phyloP scores from a whole-genome alignment of 805 yeast species.

The Wickerhamiella vanderwaltii region DNA sequence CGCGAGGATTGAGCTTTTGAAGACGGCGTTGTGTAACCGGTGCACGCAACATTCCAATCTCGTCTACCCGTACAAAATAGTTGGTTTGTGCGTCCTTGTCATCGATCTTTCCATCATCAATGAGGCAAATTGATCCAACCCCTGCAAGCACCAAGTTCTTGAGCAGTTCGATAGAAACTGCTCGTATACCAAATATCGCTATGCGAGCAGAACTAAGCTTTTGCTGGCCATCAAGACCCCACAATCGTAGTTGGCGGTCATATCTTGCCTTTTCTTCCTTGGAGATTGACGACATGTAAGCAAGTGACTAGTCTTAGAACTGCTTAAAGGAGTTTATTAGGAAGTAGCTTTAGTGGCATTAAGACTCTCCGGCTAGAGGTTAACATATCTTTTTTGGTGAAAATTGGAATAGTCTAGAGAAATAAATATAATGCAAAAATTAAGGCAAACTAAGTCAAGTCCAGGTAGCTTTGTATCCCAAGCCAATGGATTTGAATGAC shows the following conservation, averaged over 20 bases:
- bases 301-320: too few relatives aligned
- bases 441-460: too few relatives aligned
- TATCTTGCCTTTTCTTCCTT: conserved; percentile 28
- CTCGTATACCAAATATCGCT: conserved; percentile 45
- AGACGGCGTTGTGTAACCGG: conserved; percentile 32
- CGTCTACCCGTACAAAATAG: conserved; percentile 50
- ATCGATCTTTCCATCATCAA: conserved; percentile 43
- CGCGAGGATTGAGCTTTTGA: conserved; percentile 55
- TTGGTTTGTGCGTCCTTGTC: conserved; percentile 62
- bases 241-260: conserved; percentile 78
- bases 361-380: too few relatives aligned
- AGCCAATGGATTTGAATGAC: background rate
- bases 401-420: too few relatives aligned
- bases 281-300: conserved; percentile 11
- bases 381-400: too few relatives aligned
- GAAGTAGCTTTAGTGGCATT: too few relatives aligned
- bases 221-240: conserved; percentile 72
- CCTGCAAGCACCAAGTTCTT: conserved; percentile 87
- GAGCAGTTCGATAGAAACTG: conserved; percentile 46
- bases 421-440: too few relatives aligned
- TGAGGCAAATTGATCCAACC: conserved; percentile 59
- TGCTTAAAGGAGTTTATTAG: too few relatives aligned
- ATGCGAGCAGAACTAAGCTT: conserved; percentile 45
- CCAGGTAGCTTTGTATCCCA: background rate
- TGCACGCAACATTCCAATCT: conserved; percentile 42